Percentiles rank a stretch among this genome's conserved stretches.
Conservation (phyloP, 148 eudicot species). For the Rhododendron molle region DNA sequence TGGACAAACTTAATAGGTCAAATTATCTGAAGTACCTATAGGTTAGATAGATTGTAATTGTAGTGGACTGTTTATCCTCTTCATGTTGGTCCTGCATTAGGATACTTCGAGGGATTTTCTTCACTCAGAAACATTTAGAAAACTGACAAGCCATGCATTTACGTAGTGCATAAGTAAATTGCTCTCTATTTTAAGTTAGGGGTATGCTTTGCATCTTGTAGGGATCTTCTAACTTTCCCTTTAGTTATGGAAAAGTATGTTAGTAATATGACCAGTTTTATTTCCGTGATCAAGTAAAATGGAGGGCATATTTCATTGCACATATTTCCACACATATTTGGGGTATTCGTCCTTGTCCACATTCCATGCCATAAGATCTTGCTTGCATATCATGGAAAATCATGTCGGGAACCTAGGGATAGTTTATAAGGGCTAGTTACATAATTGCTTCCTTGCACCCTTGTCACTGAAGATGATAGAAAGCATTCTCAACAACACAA, state of each 20-base stretch:
- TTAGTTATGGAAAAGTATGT: background rate
- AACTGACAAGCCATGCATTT: background rate
- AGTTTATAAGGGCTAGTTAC: background rate
- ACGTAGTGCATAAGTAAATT: background rate
- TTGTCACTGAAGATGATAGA: background rate
- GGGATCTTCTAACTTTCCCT: background rate
- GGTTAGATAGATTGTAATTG: background rate
- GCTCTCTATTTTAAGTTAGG: background rate
- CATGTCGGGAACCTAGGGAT: background rate
- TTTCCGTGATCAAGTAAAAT: background rate
- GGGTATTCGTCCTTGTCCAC: background rate
- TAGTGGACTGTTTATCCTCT: background rate
- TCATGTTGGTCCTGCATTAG: background rate
- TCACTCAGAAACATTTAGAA: background rate
- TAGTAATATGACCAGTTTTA: background rate
- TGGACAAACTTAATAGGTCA: background rate
- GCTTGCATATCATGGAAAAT: background rate
- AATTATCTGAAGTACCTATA: background rate
- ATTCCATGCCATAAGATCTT: background rate
- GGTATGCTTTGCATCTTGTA: background rate
- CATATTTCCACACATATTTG: background rate
- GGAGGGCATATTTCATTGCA: background rate
- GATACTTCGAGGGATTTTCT: background rate
- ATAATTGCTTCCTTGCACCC: background rate
- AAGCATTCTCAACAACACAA: background rate